These are phyloP conservation scores for Paecilomyces sp. DNA, from an alignment of 2,329 filamentous ascomycete genomes.

Conservation along the genomic window DNA sequence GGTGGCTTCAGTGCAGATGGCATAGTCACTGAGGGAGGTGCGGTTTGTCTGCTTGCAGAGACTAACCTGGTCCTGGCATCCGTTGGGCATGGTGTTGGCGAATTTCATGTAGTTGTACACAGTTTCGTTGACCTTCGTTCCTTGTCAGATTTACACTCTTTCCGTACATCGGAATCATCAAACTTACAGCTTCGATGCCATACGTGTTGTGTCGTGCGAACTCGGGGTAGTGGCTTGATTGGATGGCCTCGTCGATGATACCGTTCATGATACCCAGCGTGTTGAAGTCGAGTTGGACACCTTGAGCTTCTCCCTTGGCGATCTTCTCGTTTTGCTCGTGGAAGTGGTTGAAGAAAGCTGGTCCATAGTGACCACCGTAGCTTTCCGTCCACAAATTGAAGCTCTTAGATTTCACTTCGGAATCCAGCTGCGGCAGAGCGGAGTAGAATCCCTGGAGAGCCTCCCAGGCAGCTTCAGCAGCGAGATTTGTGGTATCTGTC, in stretches of 20 bases:
- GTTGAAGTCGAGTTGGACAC: constrained; percentile 47
- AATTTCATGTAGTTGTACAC: constrained; percentile 54
- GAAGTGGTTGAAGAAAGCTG: constrained; percentile 52
- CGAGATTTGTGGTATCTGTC: constrained; percentile 48
- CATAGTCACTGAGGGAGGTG: constrained; percentile 43
- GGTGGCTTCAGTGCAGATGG: constrained; percentile 48
- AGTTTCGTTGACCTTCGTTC: constrained; percentile 45
- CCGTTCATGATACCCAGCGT: constrained; percentile 51
- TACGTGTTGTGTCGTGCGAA: constrained; percentile 52
- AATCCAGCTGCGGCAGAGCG: constrained; percentile 42
- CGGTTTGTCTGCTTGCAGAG: constrained; percentile 59
- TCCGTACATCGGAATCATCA: neutral
- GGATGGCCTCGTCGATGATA: constrained; percentile 48
- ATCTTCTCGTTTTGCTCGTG: constrained; percentile 52
- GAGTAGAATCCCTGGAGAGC: constrained; percentile 49
- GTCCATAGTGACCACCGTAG: constrained; percentile 46
- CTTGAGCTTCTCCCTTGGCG: constrained; percentile 40
- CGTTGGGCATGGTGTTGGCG: constrained; percentile 54
- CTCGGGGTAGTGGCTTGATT: constrained; percentile 44
- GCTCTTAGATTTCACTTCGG: constrained; percentile 43
- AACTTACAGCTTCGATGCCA: constrained; percentile 38
- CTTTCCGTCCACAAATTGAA: constrained; percentile 57
- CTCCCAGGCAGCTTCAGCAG: constrained; percentile 50
- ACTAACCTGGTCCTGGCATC: constrained; percentile 56
- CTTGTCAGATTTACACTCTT: neutral